Evolutionary conservation across 257 asterid genomes (phyloP), one percentile per base, ranked within the genome.

Genomic region (Salvia miltiorrhiza): DNA sequence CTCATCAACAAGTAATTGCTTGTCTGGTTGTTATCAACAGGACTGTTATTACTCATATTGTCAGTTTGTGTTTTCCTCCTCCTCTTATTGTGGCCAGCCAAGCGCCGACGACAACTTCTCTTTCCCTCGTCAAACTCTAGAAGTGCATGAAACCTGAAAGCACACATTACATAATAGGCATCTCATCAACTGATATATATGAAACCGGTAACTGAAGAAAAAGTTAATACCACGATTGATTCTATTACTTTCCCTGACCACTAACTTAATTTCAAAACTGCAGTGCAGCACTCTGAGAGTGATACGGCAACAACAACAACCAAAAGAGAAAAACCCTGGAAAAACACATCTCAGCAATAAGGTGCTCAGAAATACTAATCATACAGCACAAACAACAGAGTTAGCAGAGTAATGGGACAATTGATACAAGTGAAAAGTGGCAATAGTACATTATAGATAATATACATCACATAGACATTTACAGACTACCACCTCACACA

Each of bases 51-150:
- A 14, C 50, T 68, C 49, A 58, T 73, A 72, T 76, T 75, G 28
- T 83, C 88, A 23, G 88, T 65, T 71, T 84, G 92, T 55, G 92
- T 80, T 78, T 88, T 88, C 71, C 95, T 86, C 77, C 97, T 84
- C 87, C 95, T 83, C 69, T 88, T 86, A 73, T 88, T 90, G 73
- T 88, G 97, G 63, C 93, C 92, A 4, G 94, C 94, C 77, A 90
- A 71, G 20, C 95, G 93, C 35, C 94, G 77, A 6, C 92, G 88
- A 30, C 97, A 90, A 78, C 97, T 87, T 77, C 95, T 75, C 64
- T 86, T 90, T 45, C 93, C 97, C 76, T 90, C 91, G 66, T 90
- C 97, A 57, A 90, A 90, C 86, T 90, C 97, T 74, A 81, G 91
- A 64, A 90, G 95, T 8, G 84, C 83, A 76, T 90, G 97, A 79